These are phyloP conservation scores for Fusarium domesticum DNA, from an alignment of 2,329 filamentous ascomycete species.

Conservation along the genomic window DNA sequence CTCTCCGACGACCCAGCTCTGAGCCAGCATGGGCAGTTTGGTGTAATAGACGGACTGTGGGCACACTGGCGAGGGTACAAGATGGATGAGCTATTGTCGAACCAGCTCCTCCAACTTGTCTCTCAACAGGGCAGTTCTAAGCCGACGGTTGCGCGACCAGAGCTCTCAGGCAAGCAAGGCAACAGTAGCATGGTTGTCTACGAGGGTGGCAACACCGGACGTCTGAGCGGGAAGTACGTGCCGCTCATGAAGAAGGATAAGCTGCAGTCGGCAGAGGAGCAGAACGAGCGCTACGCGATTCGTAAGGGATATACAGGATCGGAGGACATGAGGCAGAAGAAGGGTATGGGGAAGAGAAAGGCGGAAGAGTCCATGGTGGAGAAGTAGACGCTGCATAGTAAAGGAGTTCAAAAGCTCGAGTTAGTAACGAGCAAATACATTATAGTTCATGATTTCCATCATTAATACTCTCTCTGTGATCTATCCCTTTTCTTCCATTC, in stretches of 20 bases:
- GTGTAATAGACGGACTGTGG: constrained; percentile 77
- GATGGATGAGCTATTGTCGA: constrained; percentile 84
- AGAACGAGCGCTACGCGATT: constrained; percentile 61
- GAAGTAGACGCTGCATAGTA: constrained; percentile 18
- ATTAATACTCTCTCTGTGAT: constrained; percentile 9
- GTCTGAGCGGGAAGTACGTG: constrained; percentile 52
- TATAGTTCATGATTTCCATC: constrained; percentile 4
- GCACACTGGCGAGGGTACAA: constrained; percentile 77
- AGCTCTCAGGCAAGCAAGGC: constrained; percentile 17
- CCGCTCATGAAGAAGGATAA: constrained; percentile 51
- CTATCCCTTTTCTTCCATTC: constrained; percentile 33
- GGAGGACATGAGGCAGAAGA: constrained; percentile 45
- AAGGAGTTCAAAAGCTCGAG: constrained; percentile 4
- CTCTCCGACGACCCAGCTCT: constrained; percentile 62
- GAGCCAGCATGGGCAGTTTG: constrained; percentile 61
- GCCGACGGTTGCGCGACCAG: constrained; percentile 13
- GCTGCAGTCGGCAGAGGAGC: constrained; percentile 50
- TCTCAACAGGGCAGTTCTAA: constrained; percentile 38
- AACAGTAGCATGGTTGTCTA: constrained; percentile 40
- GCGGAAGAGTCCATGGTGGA: constrained; percentile 23
- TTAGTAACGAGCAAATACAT: constrained; percentile 3
- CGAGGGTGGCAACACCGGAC: constrained; percentile 53
- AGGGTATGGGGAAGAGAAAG: constrained; percentile 32
- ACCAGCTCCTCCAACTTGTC: constrained; percentile 65
- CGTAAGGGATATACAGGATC: constrained; percentile 55